Evolutionary conservation across 2,329 filamentous ascomycete species (phyloP), one percentile per base, ranked within the genome.

Genomic region (Xylaria sp.): DNA sequence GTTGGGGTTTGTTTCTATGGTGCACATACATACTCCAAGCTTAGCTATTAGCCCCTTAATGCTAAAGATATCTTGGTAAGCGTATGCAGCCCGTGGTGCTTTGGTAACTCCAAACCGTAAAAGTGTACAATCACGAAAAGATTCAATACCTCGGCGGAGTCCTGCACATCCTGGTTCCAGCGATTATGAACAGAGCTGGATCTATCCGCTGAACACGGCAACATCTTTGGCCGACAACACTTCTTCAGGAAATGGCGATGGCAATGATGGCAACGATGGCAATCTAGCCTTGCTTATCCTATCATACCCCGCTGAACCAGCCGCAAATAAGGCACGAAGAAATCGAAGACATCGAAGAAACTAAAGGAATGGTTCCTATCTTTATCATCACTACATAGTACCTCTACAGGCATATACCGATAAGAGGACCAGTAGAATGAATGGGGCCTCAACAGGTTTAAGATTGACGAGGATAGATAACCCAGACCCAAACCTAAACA

Each of bases 1-100:
- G 63, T 66, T 66, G 35, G 49, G 63, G 59, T 15, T 60, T 61
- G 52, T 65, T 66, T 63, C 47, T 57, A 60, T 38, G 55, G 14
- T 37, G 57, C 37, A 54, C 25, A 54, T n/a, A n/a, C n/a, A n/a
- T n/a, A n/a, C n/a, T n/a, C 54, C 38, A 63, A 43, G 52, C 14
- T 47, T 50, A 56, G 54, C 33, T 37, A 28, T 49, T 47, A 58
- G 53, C 40, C 51, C 9, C 23, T 35, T 35, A 58, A 60, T 66
- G 23, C 45, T 58, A 58, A 55, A 21, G 50, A 49, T 49, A 12
- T 47, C 25, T 57, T 57, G 60, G 56, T 60, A 54, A 62, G 51
- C 55, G 23, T 43, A 46, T 19, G 28, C 14, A 54, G 7, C 15
- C 33, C 43, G 21, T 15, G 4, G 19, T 57, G 43, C 33, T 7